Base-by-base conservation (phyloP, 2,329 filamentous ascomycete genomes). In the Neocatenulostroma microsporum region DNA sequence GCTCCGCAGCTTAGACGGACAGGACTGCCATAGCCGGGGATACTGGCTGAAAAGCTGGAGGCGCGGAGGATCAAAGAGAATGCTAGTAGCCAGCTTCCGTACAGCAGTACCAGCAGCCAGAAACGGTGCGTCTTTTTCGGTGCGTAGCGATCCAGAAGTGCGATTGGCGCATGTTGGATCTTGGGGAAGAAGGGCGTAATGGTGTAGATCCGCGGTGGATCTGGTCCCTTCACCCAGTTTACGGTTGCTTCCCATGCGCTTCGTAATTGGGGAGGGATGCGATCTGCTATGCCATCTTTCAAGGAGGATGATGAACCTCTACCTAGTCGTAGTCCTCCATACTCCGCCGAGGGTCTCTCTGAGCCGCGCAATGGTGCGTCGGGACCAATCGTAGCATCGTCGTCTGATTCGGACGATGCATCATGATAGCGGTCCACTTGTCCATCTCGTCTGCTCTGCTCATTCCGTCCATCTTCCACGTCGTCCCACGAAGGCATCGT, bases 21-120 rank as follows among this genome's bases (percentile, higher is more conserved):
- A 0, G 83, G 82, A 30, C 64, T 67, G 12, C 82, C 83, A 65
- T 80, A 84, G 31, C 74, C 78, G 11, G 71, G 71, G 37, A 89
- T 73, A 44, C 82, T 76, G 17, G 73, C 62, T 2, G 68, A 58
- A 46, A 69, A 69, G 4, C 74, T 71, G 36, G 80, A 80, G 41
- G 73, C 68, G 49, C 78, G 74, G 60, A 84, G 72, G 17, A 89
- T 73, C 27, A 86, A 56, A 15, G 73, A 70, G 57, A 88, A 89
- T 0, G 73, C 70, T 33, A 84, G 55, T 12, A 85, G 60, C 84
- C 84, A 91, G 34, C 74, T 59, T 20, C 72, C 68, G 32, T 82
- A 74, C 45, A 78, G 81, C 23, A 68, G 61, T 28, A 76, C 58
- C 33, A 82, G 63, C 5, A 83, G 63, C 49, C 64, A 64, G n/a